A percentile compares a stretch with the other conserved stretches of the same genome.
phyloP scores from a whole-genome alignment of 331 rosid species.

The Acacia pycnantha region DNA sequence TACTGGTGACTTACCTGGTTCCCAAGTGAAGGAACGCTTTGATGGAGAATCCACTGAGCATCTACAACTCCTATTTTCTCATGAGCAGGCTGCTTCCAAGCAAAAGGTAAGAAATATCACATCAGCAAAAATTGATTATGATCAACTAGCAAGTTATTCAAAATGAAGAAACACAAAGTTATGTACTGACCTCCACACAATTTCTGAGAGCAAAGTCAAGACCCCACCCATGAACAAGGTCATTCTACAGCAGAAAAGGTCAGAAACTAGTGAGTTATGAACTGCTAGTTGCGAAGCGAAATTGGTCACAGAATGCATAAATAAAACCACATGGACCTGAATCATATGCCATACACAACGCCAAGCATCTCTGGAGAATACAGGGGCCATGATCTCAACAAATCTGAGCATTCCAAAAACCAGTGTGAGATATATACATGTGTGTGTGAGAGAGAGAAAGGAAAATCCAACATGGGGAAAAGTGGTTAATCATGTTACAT shows the following conservation, averaged over 20 bases:
- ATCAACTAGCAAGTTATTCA: not conserved
- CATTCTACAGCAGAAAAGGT: constrained; percentile 54
- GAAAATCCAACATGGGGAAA: constrained; percentile 11
- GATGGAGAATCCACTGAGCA: constrained; percentile 82
- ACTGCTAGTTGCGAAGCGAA: not conserved
- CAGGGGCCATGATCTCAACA: constrained; percentile 98
- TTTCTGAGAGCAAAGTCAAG: constrained; percentile 83
- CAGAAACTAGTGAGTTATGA: constrained; percentile 13
- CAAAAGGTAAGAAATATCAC: constrained; percentile 5
- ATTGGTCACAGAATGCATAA: not conserved
- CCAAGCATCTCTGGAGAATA: constrained; percentile 85
- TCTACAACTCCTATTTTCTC: constrained; percentile 92
- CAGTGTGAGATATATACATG: not conserved
- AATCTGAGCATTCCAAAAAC: constrained; percentile 51
- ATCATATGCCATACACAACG: constrained; percentile 97
- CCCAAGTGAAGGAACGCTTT: constrained; percentile 85
- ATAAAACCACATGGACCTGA: constrained; percentile 49
- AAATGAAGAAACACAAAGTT: not conserved
- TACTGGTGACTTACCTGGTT: constrained; percentile 52
- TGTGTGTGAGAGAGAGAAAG: not conserved
- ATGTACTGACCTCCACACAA: constrained; percentile 65
- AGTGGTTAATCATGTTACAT: constrained; percentile 26
- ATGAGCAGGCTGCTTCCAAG: constrained; percentile 61
- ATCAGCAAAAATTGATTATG: not conserved
- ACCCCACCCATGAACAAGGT: constrained; percentile 97